Evolutionary conservation across 208 protist species (phyloP), one percentile per base, ranked within the genome.

Genomic region (Crithidia thermophila): DNA sequence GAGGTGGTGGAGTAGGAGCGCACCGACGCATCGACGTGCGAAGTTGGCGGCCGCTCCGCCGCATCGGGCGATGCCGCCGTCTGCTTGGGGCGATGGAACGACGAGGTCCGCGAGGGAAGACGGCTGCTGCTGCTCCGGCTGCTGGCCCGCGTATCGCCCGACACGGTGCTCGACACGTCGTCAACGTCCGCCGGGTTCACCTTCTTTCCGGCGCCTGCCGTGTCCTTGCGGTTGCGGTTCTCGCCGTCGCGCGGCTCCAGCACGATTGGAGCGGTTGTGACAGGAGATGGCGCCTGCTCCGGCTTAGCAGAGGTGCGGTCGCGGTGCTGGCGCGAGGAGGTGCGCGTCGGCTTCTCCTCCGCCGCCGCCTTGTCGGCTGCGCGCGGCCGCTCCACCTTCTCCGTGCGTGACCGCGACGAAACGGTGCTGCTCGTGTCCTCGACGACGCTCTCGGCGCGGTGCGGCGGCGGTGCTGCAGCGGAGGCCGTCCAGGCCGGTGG

Each of bases 41-140:
- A 2, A 46, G 28, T 23, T 8, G 40, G 13, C 9, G 51, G 50
- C 23, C 62, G 50, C 28, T 49, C 50, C 28, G 36, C 36, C 13
- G 33, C 49, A 33, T 36, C 30, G 45, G 36, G 25, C 40, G 39
- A 3, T 5, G 56, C 20, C 13, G 46, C 36, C 16, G 10, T 23
- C 13, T 1, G 16, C 5, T 40, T 21, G 18, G 46, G 45, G 33
- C 18, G 37, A 21, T 31, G 50, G 30, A 65, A 64, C 11, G 55
- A 65, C 11, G 57, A 72, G 13, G 42, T 28, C 16, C 57, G 67
- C 11, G 57, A 47, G 16, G 67, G 67, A 8, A 72, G 55, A 1
- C 65, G 56, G 45, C 36, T 51, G 39, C 62, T 47, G 39, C 37
- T 46, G 8, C 20, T 45, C n/a, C n/a, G n/a, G 23, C 27, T 36